Percentiles rank a stretch among this genome's conserved stretches.
phyloP scores from a whole-genome alignment of 352 stramenopile genomes.

The Phytophthora boehmeriae region DNA sequence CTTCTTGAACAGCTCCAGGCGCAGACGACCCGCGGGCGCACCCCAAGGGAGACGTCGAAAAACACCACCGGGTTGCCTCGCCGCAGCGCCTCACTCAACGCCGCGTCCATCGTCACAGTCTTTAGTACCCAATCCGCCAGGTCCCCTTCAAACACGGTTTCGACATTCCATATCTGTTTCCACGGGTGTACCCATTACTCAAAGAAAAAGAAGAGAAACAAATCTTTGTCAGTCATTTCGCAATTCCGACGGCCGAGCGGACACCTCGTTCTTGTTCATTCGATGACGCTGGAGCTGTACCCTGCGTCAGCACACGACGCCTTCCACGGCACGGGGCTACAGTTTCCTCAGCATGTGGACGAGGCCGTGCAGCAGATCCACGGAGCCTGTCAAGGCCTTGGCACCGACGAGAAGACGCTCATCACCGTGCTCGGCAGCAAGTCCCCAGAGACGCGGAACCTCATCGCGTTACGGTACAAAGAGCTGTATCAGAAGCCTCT shows the following conservation, averaged over 20 bases:
- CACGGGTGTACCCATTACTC: slow-evolving; percentile 17
- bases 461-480: slow-evolving; percentile 75
- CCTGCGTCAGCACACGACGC: slow-evolving; percentile 58
- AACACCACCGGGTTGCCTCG: slow-evolving; percentile 96
- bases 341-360: slow-evolving; percentile 60
- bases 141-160: slow-evolving; percentile 4
- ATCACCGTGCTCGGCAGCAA: slow-evolving; percentile 72
- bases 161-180: slow-evolving; percentile 2
- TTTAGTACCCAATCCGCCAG: neutral
- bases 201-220: neutral
- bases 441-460: slow-evolving; percentile 67
- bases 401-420: slow-evolving; percentile 79
- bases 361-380: slow-evolving; percentile 74
- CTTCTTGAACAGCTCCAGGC: slow-evolving; percentile 97
- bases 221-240: neutral
- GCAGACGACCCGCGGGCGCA: slow-evolving; percentile 89
- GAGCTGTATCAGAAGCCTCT: slow-evolving; percentile 70
- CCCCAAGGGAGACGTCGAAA: slow-evolving; percentile 94
- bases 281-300: slow-evolving; percentile 59
- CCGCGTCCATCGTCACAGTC: slow-evolving; percentile 69
- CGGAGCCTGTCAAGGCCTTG: slow-evolving; percentile 62
- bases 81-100: slow-evolving; percentile 91
- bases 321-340: slow-evolving; percentile 51
- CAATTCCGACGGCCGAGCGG: neutral
- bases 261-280: neutral